These are phyloP conservation scores for Helianthus tuberosus DNA, from an alignment of 129 eudicot genomes.

Conservation along the genomic window DNA sequence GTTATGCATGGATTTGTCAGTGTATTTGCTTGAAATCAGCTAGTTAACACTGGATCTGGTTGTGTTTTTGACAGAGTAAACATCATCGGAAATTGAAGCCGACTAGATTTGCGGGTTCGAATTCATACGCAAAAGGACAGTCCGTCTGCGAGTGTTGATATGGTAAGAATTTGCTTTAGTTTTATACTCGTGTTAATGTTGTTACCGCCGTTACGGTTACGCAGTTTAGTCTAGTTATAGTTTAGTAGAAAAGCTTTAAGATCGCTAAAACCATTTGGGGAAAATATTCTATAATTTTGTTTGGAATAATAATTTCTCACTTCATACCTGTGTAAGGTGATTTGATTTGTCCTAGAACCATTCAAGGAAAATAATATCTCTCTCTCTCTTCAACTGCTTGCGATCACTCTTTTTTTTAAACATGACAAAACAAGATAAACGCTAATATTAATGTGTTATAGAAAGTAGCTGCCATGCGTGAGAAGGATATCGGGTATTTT, in stretches of 20 bases:
- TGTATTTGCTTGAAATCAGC: background rate
- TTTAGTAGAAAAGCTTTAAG: background rate
- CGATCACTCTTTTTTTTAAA: no score
- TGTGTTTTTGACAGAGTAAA: slow-evolving; percentile 21
- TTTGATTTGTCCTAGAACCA: no score
- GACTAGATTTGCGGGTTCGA: background rate
- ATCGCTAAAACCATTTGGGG: no score
- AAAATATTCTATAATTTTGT: no score
- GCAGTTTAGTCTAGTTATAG: slow-evolving; percentile 15
- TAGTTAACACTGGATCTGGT: slow-evolving; percentile 13
- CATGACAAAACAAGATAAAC: no score
- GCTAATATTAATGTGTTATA: no score
- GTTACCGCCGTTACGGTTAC: background rate
- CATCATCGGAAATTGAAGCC: slow-evolving; percentile 20
- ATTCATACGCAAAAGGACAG: background rate
- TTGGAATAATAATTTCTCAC: no score
- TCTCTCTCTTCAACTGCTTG: no score
- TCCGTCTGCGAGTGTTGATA: background rate
- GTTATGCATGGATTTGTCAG: background rate
- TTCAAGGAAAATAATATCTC: no score
- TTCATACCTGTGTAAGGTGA: no score
- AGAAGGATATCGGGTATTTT: no score
- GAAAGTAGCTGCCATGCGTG: no score
- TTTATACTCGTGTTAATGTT: background rate
- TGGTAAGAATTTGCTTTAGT: slow-evolving; percentile 23